Percentiles rank a stretch among this genome's conserved stretches.
phyloP scores from a whole-genome alignment of 2,329 filamentous ascomycete species.

The Penicillium palitans region DNA sequence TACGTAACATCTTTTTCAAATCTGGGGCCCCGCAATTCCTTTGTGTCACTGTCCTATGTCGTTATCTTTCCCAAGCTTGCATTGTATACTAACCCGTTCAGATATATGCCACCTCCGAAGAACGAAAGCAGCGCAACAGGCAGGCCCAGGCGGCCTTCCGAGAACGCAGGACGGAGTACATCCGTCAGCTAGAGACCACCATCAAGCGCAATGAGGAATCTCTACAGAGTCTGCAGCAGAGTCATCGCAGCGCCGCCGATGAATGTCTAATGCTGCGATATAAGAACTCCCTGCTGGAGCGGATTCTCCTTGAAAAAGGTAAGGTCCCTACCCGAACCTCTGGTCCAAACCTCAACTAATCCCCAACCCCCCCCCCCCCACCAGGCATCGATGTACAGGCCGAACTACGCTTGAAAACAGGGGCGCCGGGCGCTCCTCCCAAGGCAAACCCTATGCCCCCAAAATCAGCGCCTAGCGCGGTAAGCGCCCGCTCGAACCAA shows the following conservation, averaged over 20 bases:
- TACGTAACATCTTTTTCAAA: conserved; percentile 53
- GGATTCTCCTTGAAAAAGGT: conserved; percentile 96
- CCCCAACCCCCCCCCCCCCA: conserved; percentile 12
- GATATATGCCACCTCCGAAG: conserved; percentile 99
- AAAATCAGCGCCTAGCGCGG: conserved; percentile 74
- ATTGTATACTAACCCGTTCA: conserved; percentile 42
- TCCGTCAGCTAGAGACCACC: conserved; percentile 96
- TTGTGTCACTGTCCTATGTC: conserved; percentile 6
- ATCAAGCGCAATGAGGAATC: conserved; percentile 97
- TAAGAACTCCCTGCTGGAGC: conserved; percentile 94
- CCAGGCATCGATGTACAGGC: conserved; percentile 94
- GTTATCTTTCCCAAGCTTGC: background rate
- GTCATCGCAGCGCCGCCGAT: conserved; percentile 89
- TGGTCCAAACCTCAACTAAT: conserved; percentile 5
- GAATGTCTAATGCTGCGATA: conserved; percentile 98
- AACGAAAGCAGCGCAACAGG: conserved; percentile 94
- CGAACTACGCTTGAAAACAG: conserved; percentile 88
- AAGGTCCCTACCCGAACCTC: background rate
- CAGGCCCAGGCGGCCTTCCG: conserved; percentile 97
- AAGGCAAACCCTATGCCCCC: conserved; percentile 66
- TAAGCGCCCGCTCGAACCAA: conserved; percentile 71
- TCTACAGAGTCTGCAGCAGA: conserved; percentile 86
- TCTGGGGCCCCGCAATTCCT: conserved; percentile 36
- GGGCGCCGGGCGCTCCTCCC: conserved; percentile 71
- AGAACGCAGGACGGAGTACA: conserved; percentile 96